Base-by-base conservation (phyloP, 768 basidiomycete species). In the Podaxis sp. region DNA sequence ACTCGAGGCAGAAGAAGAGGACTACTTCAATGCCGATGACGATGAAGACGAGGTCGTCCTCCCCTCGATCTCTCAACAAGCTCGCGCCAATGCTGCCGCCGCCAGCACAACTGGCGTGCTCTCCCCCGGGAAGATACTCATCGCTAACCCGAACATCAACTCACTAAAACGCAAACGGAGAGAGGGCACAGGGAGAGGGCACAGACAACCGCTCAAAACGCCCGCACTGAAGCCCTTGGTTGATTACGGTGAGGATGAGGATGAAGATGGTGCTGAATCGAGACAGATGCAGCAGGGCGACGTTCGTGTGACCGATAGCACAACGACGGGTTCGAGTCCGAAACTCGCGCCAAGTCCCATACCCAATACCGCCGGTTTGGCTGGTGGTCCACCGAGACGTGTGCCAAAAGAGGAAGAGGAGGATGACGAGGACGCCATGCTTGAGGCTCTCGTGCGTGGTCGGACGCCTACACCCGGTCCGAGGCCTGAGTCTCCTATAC, bases 11-110 rank as follows among this genome's bases (percentile, higher is more conserved):
- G 90, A 92, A 64, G 96, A 99, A 73, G 96, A 99, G 73, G 85
- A 89, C 63, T 99, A 97, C 77, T 98, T 97, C 83, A 94, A 96
- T 68, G 83, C 79, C 30, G 91, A 92, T 44, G 93, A 95, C 65
- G 91, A 94, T 48, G 95, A 95, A 66, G 78, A 67, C 10, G 66
- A 82, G 37, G 80, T 82, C 17, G 68, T 73, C 50, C 67, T 78
- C 40, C 78, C 75, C 58, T 69, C 78, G 7, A 77, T 78, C 58
- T 78, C 74, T 51, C 76, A 76, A 46, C 74, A 76, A 59, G 41
- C 53, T 26, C 74, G 76, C 73, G n/a, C 28, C 5, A 30, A 20
- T 20, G 41, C 60, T 36, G 22, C 30, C 13, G 53, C 41, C 8
- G 17, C 52, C 33, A 30, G 11, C 30, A 22, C 58, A 22, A 6